A percentile compares a stretch with the other conserved stretches of the same genome.
These are phyloP conservation scores for Aspergillus glaucus DNA, from an alignment of 2,329 filamentous ascomycete species.

Conservation along the genomic window DNA sequence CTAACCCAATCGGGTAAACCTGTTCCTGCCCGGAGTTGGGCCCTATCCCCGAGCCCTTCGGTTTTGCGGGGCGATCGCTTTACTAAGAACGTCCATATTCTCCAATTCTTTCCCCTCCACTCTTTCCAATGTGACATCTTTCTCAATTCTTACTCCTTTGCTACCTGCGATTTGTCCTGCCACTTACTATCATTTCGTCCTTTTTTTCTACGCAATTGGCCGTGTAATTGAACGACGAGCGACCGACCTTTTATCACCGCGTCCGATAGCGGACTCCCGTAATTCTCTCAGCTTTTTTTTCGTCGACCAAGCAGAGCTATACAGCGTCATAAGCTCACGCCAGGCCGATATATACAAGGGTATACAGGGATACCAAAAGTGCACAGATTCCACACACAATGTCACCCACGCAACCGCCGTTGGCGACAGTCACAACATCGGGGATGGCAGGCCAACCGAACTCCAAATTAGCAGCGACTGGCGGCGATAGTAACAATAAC, in stretches of 20 bases:
- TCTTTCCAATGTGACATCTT: not conserved
- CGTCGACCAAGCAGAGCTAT: not conserved
- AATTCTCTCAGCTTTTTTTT: not conserved
- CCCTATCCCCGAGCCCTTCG: conserved; percentile 16
- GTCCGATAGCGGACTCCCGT: conserved; percentile 10
- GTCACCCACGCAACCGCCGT: conserved; percentile 15
- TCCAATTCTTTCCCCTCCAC: conserved; percentile 2
- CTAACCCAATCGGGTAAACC: too few relatives aligned
- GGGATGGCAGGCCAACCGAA: not conserved
- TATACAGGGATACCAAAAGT: not conserved
- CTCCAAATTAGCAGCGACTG: not conserved
- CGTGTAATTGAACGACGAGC: not conserved
- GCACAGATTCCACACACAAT: conserved; percentile 9
- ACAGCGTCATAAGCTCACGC: not conserved
- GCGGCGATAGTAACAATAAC: not conserved
- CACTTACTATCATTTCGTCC: not conserved
- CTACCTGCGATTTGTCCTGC: not conserved
- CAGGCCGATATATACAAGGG: not conserved
- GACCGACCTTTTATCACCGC: not conserved
- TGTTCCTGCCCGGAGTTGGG: conserved; percentile 11
- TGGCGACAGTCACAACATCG: conserved; percentile 3
- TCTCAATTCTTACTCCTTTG: not conserved
- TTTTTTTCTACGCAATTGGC: not conserved
- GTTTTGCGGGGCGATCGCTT: conserved; percentile 9
- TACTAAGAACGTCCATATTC: conserved; percentile 4